phyloP scores from a whole-genome alignment of 2,329 filamentous ascomycete species.

The Aspergillus arachidicola region DNA sequence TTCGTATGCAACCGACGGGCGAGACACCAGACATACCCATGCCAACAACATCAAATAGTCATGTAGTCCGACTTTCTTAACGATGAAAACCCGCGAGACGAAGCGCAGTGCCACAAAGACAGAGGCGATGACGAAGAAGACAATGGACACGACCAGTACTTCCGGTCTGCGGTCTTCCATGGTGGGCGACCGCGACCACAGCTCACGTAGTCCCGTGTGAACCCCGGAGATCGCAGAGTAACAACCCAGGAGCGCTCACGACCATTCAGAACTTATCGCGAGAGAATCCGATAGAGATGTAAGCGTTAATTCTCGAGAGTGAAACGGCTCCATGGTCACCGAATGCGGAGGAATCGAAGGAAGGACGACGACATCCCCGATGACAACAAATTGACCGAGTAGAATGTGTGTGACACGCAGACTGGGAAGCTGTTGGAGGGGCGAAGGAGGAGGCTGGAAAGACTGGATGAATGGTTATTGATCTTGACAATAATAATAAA shows the following conservation, averaged over 20 bases:
- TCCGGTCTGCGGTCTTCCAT: constrained; percentile 40
- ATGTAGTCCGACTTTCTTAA: constrained; percentile 72
- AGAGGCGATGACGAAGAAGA: constrained; percentile 65
- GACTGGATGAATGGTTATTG: neutral
- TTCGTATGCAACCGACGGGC: constrained; percentile 3
- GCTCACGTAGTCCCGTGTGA: neutral
- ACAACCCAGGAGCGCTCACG: neutral
- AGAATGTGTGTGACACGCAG: neutral
- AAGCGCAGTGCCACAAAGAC: constrained; percentile 76
- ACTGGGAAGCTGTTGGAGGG: neutral
- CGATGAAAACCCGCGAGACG: constrained; percentile 71
- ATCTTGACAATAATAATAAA: neutral
- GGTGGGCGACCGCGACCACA: constrained; percentile 16
- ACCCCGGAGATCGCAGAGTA: neutral
- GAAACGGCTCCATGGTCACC: constrained; percentile 10
- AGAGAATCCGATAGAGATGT: neutral
- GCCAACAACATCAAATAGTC: constrained; percentile 80
- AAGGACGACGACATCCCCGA: neutral
- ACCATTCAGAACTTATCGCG: neutral
- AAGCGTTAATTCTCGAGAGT: neutral
- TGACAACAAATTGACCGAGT: neutral
- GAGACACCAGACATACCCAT: constrained; percentile 57
- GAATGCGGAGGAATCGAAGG: neutral
- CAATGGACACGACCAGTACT: constrained; percentile 47
- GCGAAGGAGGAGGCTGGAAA: neutral